A percentile compares a stretch with the other conserved stretches of the same genome.
These are phyloP conservation scores for Pythium vanterpoolii DNA, from an alignment of 352 stramenopile genomes.

Conservation along the genomic window DNA sequence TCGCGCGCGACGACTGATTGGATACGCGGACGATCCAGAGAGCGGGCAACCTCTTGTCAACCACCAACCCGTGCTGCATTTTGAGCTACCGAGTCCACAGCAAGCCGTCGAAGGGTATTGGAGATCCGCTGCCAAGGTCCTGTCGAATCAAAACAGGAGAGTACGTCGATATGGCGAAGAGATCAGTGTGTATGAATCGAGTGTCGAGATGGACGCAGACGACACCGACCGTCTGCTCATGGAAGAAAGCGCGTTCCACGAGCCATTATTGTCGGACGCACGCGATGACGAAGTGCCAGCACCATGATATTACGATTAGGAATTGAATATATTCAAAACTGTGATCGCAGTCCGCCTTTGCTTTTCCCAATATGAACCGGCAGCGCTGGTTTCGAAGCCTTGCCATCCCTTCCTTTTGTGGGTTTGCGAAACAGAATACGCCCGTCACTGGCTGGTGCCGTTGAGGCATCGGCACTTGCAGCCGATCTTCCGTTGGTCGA, in stretches of 20 bases:
- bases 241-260: constrained; percentile 3
- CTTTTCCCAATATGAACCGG: constrained; percentile 81
- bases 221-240: neutral
- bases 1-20: neutral
- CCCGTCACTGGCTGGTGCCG: constrained; percentile 30
- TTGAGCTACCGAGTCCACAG: constrained; percentile 7
- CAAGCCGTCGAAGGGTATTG: constrained; percentile 12
- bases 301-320: too few species aligned
- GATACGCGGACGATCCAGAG: neutral
- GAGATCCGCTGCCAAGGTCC: neutral
- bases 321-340: constrained; percentile 48
- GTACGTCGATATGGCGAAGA: neutral
- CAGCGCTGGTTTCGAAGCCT: constrained; percentile 42
- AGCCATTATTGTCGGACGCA: constrained; percentile 5
- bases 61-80: neutral
- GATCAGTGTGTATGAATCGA: neutral
- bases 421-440: constrained; percentile 80
- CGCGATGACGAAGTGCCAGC: neutral
- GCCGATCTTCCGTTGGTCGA: neutral
- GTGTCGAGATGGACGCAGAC: neutral
- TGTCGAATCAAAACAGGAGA: constrained; percentile 1
- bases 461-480: neutral
- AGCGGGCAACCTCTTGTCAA: neutral
- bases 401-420: constrained; percentile 22
- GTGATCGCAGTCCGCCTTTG: constrained; percentile 72